Conservation (phyloP, 768 basidiomycete genomes). For the Mycena metata region DNA sequence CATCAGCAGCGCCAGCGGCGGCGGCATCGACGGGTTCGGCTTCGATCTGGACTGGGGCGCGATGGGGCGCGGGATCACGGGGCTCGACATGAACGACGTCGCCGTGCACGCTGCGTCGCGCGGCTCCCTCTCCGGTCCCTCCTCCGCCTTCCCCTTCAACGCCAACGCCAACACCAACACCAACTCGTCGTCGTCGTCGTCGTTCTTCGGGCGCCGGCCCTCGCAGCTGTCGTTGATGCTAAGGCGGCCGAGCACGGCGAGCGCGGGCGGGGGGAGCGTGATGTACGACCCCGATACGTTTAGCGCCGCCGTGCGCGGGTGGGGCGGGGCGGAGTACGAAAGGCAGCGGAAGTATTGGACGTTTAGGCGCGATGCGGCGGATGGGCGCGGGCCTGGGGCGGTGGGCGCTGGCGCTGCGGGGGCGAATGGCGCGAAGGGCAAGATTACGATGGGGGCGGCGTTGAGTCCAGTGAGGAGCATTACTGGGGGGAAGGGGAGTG, state of each 20-base stretch:
- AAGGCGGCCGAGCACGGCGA: constrained; percentile 60
- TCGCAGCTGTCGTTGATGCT: constrained; percentile 40
- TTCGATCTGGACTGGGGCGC: constrained; percentile 59
- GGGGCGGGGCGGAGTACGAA: constrained; percentile 63
- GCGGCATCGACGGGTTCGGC: constrained; percentile 47
- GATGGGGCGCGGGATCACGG: constrained; percentile 51
- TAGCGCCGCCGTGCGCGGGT: constrained; percentile 52
- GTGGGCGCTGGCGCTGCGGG: too few relatives aligned
- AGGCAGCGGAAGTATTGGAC: constrained; percentile 66
- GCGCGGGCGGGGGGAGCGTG: constrained; percentile 52
- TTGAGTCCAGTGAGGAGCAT: constrained; percentile 50
- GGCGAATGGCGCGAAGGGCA: too few relatives aligned
- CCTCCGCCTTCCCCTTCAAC: constrained; percentile 13
- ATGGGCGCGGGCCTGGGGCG: too few relatives aligned
- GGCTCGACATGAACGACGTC: constrained; percentile 45
- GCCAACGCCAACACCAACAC: too few relatives aligned
- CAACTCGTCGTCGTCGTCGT: too few relatives aligned
- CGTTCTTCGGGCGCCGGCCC: constrained; percentile 28
- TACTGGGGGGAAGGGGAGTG: constrained; percentile 35
- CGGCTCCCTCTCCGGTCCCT: constrained; percentile 33
- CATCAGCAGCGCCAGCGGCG: constrained; percentile 29
- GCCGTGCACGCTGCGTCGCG: constrained; percentile 41
- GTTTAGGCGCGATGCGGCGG: constrained; percentile 67
- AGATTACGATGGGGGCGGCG: constrained; percentile 25
- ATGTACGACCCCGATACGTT: constrained; percentile 58